phyloP scores from a whole-genome alignment of 371 early-diverging fungal species.

The Polyrhizophydium stewartii region DNA sequence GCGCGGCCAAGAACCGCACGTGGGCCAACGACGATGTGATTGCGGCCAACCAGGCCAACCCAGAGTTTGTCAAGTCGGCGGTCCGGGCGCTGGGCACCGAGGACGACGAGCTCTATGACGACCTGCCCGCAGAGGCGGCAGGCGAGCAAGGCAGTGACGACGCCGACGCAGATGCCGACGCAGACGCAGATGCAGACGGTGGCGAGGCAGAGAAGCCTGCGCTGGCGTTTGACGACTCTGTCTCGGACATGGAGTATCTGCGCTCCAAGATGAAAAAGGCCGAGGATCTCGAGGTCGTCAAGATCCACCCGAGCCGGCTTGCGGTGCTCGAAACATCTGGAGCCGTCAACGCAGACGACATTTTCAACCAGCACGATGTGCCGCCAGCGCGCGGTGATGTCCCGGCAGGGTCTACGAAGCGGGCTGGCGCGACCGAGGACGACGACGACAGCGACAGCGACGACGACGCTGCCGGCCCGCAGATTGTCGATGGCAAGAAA shows the following conservation, averaged over 20 bases:
- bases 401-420: no score
- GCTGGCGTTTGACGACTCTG: slow-evolving; percentile 23
- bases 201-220: slow-evolving; percentile 10
- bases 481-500: not conserved
- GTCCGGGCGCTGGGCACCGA: slow-evolving; percentile 32
- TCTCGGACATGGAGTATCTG: slow-evolving; percentile 71
- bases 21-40: slow-evolving; percentile 81
- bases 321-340: slow-evolving; percentile 6
- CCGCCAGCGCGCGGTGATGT: no score
- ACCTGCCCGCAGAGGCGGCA: slow-evolving; percentile 44
- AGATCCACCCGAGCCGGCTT: slow-evolving; percentile 1
- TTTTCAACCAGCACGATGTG: not conserved
- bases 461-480: slow-evolving; percentile 11
- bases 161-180: slow-evolving; percentile 7
- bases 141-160: not conserved
- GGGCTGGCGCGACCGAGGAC: not conserved
- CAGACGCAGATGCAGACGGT: no score
- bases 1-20: slow-evolving; percentile 63
- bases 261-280: slow-evolving; percentile 55
- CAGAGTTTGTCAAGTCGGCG: not conserved
- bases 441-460: slow-evolving; percentile 10
- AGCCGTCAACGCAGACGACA: slow-evolving; percentile 1
- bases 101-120: slow-evolving; percentile 70
- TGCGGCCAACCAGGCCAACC: not conserved
- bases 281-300: slow-evolving; percentile 1